phyloP scores from a whole-genome alignment of 139 green algal species.

The Chlorella sp. region DNA sequence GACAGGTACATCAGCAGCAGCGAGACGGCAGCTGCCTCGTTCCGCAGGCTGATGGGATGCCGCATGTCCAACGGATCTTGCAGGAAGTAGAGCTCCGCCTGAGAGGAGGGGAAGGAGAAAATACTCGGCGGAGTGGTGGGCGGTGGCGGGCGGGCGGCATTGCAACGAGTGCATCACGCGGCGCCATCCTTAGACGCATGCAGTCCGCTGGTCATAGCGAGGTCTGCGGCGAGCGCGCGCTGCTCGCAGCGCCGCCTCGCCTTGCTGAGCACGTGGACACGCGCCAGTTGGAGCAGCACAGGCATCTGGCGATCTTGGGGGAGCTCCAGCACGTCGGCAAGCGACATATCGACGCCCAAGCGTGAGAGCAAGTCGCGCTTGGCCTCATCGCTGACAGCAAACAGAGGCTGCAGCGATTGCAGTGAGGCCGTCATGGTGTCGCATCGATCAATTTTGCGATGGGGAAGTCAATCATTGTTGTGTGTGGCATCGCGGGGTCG shows the following conservation, averaged over 20 bases:
- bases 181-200: not conserved
- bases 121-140: not conserved
- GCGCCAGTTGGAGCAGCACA: slow-evolving; percentile 6
- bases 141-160: not conserved
- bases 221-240: slow-evolving; percentile 41
- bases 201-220: not conserved
- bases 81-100: slow-evolving; percentile 45
- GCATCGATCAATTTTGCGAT: no score
- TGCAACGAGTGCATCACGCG: no score
- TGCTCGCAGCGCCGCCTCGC: slow-evolving; percentile 41
- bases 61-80: slow-evolving; percentile 30
- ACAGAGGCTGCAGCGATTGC: no score
- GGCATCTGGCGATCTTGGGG: no score
- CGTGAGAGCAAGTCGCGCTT: no score
- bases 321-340: no score
- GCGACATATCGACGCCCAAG: no score
- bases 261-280: slow-evolving; percentile 42
- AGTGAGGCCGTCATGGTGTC: no score
- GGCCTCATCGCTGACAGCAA: no score
- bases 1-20: slow-evolving; percentile 41
- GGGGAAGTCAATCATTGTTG: no score
- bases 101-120: not conserved
- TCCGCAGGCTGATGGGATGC: slow-evolving; percentile 51
- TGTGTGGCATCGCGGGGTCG: no score
- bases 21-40: slow-evolving; percentile 69